Evolutionary conservation across 1,284 basidiomycete genomes (phyloP).

Genomic region (Thelephora terrestris): DNA sequence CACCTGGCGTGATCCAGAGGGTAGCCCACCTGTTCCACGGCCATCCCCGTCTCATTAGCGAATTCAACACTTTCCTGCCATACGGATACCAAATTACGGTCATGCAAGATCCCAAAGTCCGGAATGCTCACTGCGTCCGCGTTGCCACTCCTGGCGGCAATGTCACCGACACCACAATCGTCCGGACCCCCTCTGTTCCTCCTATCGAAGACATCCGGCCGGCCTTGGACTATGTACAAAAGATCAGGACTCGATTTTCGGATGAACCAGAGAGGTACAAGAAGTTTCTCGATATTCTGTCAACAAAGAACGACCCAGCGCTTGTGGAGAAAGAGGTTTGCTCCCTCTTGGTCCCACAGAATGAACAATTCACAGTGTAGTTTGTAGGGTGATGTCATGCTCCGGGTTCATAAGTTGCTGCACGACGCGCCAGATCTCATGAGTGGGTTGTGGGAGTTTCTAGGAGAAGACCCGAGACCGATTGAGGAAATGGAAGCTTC

Average conservation of each 20-base stretch:
- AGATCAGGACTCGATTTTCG: slow-evolving; percentile 88
- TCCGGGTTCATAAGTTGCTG: slow-evolving; percentile 80
- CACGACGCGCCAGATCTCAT: slow-evolving; percentile 84
- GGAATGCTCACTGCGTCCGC: slow-evolving; percentile 60
- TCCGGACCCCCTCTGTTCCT: slow-evolving; percentile 1
- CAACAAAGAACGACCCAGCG: slow-evolving; percentile 42
- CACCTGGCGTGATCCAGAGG: slow-evolving; percentile 91
- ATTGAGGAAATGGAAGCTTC: background rate
- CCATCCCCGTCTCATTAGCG: slow-evolving; percentile 87
- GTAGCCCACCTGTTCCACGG: slow-evolving; percentile 91
- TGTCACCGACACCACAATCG: slow-evolving; percentile 27
- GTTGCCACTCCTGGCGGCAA: slow-evolving; percentile 79
- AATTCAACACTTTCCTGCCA: slow-evolving; percentile 97
- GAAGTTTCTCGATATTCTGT: slow-evolving; percentile 88
- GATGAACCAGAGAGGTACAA: slow-evolving; percentile 86
- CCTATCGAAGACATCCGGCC: slow-evolving; percentile 35
- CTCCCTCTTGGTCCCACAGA: slow-evolving; percentile 37
- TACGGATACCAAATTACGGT: slow-evolving; percentile 91
- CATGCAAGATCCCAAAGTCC: slow-evolving; percentile 35
- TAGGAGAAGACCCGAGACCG: slow-evolving; percentile 23
- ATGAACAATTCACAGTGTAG: slow-evolving; percentile 15
- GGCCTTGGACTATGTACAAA: slow-evolving; percentile 93
- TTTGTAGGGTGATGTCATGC: slow-evolving; percentile 63
- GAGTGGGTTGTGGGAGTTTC: slow-evolving; percentile 86
- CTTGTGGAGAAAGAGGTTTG: slow-evolving; percentile 65